Evolutionary conservation across 257 asterid species (phyloP), one percentile per base, ranked within the genome.

Genomic region (Scutellaria baicalensis): DNA sequence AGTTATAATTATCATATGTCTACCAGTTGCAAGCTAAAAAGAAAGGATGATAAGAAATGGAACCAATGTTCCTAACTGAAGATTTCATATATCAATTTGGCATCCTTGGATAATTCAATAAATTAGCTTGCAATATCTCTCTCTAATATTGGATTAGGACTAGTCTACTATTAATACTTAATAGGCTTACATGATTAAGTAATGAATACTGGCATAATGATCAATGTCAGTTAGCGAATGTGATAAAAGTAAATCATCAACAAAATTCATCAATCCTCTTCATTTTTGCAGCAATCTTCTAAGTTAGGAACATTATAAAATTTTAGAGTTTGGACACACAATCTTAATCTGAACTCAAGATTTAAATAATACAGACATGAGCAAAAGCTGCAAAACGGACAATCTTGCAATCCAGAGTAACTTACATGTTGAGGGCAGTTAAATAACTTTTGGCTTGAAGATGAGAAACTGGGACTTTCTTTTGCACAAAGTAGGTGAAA

Each of bases 371-470:
- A 39, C 35, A 21, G 14, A 9, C 43, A 31, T 27, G 8, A 54
- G 52, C 21, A 33, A n/a, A n/a, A n/a, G n/a, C n/a, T n/a, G n/a
- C n/a, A n/a, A 39, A 56, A n/a, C 35, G 67, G 56, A 43, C 6
- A n/a, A 51, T 39, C 21, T 36, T 42, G 50, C 33, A 64, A n/a
- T n/a, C 20, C 11, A 11, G 52, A 70, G 17, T 66, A 69, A 80
- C 93, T 86, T 83, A 93, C 98, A 84, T 93, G 98, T 47, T 85
- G 97, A 49, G 97, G 97, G 78, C 98, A 93, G 85, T 85, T 93
- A 74, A 90, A 88, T 36, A 70, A 81, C 79, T 88, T 87, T 48
- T 78, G 76, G 81, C 85, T 87, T 35, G 84, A 69, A 73, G 89
- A 83, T 70, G 86, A 84, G 64, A 83, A 82, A 16, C 83, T 79